Conservation (phyloP, 2,329 filamentous ascomycete genomes). For the Colletotrichum viniferum region DNA sequence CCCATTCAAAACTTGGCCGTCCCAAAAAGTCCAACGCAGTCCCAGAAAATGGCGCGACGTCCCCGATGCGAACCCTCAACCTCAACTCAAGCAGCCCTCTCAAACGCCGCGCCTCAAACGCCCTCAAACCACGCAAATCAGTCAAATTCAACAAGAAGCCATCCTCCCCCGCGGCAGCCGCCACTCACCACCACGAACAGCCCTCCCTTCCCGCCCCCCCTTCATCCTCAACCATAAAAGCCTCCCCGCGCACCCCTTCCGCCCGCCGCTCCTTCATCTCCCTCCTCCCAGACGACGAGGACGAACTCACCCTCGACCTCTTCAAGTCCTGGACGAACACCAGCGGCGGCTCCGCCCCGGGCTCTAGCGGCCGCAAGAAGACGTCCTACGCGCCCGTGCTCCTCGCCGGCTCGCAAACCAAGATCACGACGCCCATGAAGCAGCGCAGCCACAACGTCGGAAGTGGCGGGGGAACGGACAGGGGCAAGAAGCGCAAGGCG, state of each 20-base stretch:
- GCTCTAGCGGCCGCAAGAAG: neutral
- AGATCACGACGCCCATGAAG: slow-evolving; percentile 10
- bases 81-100: neutral
- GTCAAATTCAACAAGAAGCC: neutral
- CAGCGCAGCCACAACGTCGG: neutral
- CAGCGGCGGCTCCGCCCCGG: neutral
- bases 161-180: neutral
- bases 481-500: slow-evolving; percentile 5
- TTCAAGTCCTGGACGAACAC: slow-evolving; percentile 25
- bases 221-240: neutral
- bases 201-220: neutral
- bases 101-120: neutral
- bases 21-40: neutral
- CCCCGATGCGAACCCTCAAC: neutral
- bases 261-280: slow-evolving; percentile 45
- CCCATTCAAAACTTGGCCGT: neutral
- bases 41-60: neutral
- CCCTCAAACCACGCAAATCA: neutral
- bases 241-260: slow-evolving; percentile 21
- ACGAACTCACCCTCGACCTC: slow-evolving; percentile 41
- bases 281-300: slow-evolving; percentile 42
- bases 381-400: neutral
- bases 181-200: neutral
- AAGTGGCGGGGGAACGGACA: neutral
- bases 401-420: neutral